Evolutionary conservation across 495 filamentous ascomycete species (phyloP), one percentile per base, ranked within the genome.

Genomic region (Daldinia vernicosa): DNA sequence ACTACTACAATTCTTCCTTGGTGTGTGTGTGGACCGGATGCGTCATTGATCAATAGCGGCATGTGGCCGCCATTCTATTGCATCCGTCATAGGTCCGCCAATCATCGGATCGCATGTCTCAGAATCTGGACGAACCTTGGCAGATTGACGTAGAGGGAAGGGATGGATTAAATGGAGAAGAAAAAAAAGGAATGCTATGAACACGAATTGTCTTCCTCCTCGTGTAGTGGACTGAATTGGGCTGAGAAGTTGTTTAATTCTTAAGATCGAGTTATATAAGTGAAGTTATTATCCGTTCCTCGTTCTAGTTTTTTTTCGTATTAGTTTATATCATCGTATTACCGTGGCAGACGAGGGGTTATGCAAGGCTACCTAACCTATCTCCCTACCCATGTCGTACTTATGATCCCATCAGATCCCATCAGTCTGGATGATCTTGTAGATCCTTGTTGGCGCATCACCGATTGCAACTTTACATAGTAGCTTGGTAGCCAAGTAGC

Each of bases 351-450:
- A 57, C 64, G 53, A 65, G 50, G 51, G 64, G 39, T 45, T 40
- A 9, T 19, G 47, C 55, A 67, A 43, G 60, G 59, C 55, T 61
- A 57, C n/a, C 47, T 33, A 28, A n/a, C n/a, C n/a, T n/a, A n/a
- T n/a, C n/a, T n/a, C n/a, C 40, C 55, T 53, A 67, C 64, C 60
- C 60, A 64, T 68, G 69, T 66, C 58, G 55, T 75, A 70, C 60
- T 50, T 63, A 66, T 71, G 68, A 77, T 74, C 75, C 75, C 75
- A 74, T 67, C 50, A 60, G 68, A 77, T 74, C 75, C 75, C 75
- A 74, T 67, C 50, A 60, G 70, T 69, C 43, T 75, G 67, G 73
- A 63, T 43, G 70, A 74, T 74, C 73, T 72, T 63, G 65, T 37
- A 67, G 70, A 74, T 77, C 75, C 52, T 70, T 50, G 61, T 59